Evolutionary conservation across 129 eudicot species (phyloP).

Genomic region (Rutidosis leptorrhynchoides): DNA sequence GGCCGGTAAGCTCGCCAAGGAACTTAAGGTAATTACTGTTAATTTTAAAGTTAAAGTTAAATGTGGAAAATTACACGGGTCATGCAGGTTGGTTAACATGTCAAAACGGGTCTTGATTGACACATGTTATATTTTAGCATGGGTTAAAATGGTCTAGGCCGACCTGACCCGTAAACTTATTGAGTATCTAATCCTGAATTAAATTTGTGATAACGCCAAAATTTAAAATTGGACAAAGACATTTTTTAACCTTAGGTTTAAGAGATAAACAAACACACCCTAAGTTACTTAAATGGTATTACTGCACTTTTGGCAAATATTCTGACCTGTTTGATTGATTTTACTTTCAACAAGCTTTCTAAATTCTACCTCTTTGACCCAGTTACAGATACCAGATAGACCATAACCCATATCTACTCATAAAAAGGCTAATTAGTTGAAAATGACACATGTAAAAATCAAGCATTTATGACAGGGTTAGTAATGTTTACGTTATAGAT

Average conservation of each 20-base stretch:
- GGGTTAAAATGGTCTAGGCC: neutral
- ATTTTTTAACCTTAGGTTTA: too few relatives aligned
- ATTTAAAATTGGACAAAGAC: too few relatives aligned
- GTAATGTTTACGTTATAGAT: conserved; percentile 11
- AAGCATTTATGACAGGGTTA: neutral
- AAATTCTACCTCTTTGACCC: neutral
- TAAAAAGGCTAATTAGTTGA: neutral
- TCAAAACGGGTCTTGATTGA: neutral
- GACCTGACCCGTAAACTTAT: neutral
- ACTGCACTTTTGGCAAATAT: neutral
- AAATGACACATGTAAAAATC: neutral
- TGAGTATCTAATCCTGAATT: neutral
- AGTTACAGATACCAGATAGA: neutral
- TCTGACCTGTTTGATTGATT: neutral
- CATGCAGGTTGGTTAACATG: neutral
- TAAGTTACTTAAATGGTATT: too few relatives aligned
- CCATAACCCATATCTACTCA: neutral
- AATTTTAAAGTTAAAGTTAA: neutral
- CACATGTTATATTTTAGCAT: neutral
- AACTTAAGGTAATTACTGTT: conserved; percentile 43
- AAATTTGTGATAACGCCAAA: conserved; percentile 13
- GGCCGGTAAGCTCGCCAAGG: conserved; percentile 64
- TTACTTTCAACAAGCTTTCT: too few relatives aligned
- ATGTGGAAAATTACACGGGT: neutral
- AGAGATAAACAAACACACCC: too few relatives aligned